A percentile compares a stretch with the other conserved stretches of the same genome.
These are phyloP conservation scores for Hexamita inflata DNA, from an alignment of 208 protist species.

Conservation along the genomic window DNA sequence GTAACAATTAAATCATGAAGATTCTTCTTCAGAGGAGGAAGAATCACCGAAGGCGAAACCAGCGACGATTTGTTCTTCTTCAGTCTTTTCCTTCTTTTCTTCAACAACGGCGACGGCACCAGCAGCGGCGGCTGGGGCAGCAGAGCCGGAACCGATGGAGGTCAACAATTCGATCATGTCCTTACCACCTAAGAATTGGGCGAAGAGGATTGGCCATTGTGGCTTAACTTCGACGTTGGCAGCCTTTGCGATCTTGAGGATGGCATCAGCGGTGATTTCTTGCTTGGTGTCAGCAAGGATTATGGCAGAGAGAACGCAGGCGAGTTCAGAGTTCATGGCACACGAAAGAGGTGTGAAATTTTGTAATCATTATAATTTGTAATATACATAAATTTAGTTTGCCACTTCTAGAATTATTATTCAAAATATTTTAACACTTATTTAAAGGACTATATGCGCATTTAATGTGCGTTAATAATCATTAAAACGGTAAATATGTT, in stretches of 20 bases:
- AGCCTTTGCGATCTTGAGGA: not conserved
- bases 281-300: slow-evolving; percentile 28
- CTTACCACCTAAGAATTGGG: slow-evolving; percentile 29
- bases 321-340: slow-evolving; percentile 16
- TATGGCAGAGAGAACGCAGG: slow-evolving; percentile 28
- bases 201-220: slow-evolving; percentile 30
- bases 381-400: too few relatives aligned
- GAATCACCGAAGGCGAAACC: not conserved
- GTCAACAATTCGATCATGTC: slow-evolving; percentile 31
- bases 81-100: not conserved
- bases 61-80: slow-evolving; percentile 15
- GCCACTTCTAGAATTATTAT: too few relatives aligned
- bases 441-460: too few relatives aligned
- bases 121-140: slow-evolving; percentile 26
- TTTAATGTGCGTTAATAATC: too few relatives aligned
- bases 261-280: slow-evolving; percentile 10
- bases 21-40: slow-evolving; percentile 6
- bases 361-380: too few relatives aligned
- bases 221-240: slow-evolving; percentile 27
- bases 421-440: too few relatives aligned
- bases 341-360: too few relatives aligned
- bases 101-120: too few relatives aligned
- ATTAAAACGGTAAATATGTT: too few relatives aligned
- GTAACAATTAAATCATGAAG: too few relatives aligned
- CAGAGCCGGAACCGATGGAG: slow-evolving; percentile 26